These are phyloP conservation scores for Triticum monococcum DNA, from an alignment of 176 grass and related monocot genomes.

Conservation along the genomic window DNA sequence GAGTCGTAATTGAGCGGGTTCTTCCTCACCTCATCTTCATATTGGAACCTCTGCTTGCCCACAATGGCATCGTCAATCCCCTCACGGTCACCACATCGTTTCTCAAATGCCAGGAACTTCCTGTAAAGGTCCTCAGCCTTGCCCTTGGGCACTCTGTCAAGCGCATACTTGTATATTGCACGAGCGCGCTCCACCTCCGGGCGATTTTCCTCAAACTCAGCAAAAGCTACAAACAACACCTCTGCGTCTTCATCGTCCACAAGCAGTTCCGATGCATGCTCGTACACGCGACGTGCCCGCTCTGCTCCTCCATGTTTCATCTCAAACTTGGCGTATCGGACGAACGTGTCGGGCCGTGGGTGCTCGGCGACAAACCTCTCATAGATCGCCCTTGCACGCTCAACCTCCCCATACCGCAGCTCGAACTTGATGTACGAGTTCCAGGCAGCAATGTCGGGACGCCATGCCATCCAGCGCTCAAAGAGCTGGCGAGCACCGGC, in stretches of 20 bases:
- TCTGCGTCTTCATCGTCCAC: conserved; percentile 61
- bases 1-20: conserved; percentile 82
- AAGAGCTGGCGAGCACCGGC: conserved; percentile 54
- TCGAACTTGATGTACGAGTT: conserved; percentile 89
- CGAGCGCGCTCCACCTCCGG: conserved; percentile 59
- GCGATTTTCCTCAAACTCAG: conserved; percentile 78
- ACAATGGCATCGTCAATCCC: conserved; percentile 77
- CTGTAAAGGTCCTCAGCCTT: conserved; percentile 75
- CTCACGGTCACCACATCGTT: conserved; percentile 58
- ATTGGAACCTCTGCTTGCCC: conserved; percentile 72
- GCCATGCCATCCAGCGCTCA: conserved; percentile 52
- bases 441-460: conserved; percentile 46
- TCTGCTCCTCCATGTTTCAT: conserved; percentile 67
- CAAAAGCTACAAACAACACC: conserved; percentile 72
- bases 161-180: conserved; percentile 64
- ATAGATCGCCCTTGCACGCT: conserved; percentile 56
- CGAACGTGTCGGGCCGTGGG: conserved; percentile 60
- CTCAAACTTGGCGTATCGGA: conserved; percentile 77
- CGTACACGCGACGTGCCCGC: conserved; percentile 53
- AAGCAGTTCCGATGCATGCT: conserved; percentile 59
- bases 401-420: conserved; percentile 68
- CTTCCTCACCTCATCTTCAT: conserved; percentile 88
- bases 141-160: conserved; percentile 69
- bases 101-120: conserved; percentile 77
- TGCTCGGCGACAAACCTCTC: conserved; percentile 60